Percentiles rank a stretch among this genome's conserved stretches.
phyloP scores from a whole-genome alignment of 2,329 filamentous ascomycete species.

The Phaeosphaeria sp. region DNA sequence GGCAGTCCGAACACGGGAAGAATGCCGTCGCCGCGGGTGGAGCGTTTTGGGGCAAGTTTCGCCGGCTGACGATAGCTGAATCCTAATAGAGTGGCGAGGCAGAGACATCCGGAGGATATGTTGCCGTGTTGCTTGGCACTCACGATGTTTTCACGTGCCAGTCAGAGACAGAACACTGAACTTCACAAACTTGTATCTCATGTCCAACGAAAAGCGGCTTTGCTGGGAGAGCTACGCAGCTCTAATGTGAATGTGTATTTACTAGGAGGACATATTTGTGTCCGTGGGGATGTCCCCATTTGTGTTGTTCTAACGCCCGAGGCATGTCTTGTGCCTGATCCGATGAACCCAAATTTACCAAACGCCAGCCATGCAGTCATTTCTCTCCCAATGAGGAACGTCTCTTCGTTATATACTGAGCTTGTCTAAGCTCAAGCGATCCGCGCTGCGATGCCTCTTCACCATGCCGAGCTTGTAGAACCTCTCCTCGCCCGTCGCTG shows the following conservation, averaged over 20 bases:
- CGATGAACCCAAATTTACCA: slow-evolving; percentile 16
- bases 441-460: slow-evolving; percentile 73
- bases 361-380: slow-evolving; percentile 40
- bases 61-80: background rate
- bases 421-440: slow-evolving; percentile 76
- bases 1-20: background rate
- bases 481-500: slow-evolving; percentile 77
- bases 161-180: background rate
- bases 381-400: slow-evolving; percentile 9
- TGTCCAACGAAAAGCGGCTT: background rate
- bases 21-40: background rate
- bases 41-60: slow-evolving; percentile 1
- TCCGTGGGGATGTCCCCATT: slow-evolving; percentile 6
- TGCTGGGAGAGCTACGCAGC: slow-evolving; percentile 15
- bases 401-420: slow-evolving; percentile 68
- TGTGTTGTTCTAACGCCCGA: slow-evolving; percentile 14
- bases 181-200: background rate
- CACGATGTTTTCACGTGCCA: slow-evolving; percentile 13
- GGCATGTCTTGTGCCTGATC: slow-evolving; percentile 11
- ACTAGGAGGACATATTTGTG: slow-evolving; percentile 1
- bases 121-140: slow-evolving; percentile 1
- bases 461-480: slow-evolving; percentile 84
- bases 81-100: background rate
- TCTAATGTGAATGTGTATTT: slow-evolving; percentile 16
- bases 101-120: slow-evolving; percentile 10